Conservation (phyloP, 2,329 filamentous ascomycete genomes). For the Phialophora chinensis region DNA sequence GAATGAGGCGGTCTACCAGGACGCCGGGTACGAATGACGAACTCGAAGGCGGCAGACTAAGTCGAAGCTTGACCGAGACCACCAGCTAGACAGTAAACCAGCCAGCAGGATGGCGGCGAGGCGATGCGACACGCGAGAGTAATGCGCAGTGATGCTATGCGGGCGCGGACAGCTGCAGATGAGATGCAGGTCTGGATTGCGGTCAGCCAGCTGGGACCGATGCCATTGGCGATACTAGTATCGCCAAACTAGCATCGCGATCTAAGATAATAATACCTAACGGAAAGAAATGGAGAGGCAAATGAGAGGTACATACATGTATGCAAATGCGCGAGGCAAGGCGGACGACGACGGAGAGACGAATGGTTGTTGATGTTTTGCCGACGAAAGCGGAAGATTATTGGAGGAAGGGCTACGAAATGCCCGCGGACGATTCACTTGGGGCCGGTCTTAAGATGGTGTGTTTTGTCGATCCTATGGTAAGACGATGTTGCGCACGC, state of each 20-base stretch:
- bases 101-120: slow-evolving; percentile 21
- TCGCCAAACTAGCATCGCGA: slow-evolving; percentile 22
- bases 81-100: slow-evolving; percentile 7
- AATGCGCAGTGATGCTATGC: slow-evolving; percentile 27
- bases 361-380: slow-evolving; percentile 29
- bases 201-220: slow-evolving; percentile 22
- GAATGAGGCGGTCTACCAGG: slow-evolving; percentile 35
- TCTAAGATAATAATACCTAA: slow-evolving; percentile 18
- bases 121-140: slow-evolving; percentile 16
- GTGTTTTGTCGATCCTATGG: slow-evolving; percentile 12
- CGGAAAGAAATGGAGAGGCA: slow-evolving; percentile 7
- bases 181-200: slow-evolving; percentile 24
- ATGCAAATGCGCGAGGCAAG: slow-evolving; percentile 26
- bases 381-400: slow-evolving; percentile 20
- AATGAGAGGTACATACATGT: slow-evolving; percentile 17
- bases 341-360: slow-evolving; percentile 17
- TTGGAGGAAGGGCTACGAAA: slow-evolving; percentile 20
- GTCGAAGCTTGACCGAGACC: slow-evolving; percentile 21
- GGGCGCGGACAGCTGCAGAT: slow-evolving; percentile 37
- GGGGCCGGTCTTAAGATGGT: not conserved
- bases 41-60: slow-evolving; percentile 14
- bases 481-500: slow-evolving; percentile 17
- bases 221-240: slow-evolving; percentile 22
- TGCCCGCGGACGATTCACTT: not conserved
- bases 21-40: slow-evolving; percentile 29